A percentile compares a stretch with the other conserved stretches of the same genome.
These are phyloP conservation scores for Hymenoscyphus salicellus DNA, from an alignment of 2,329 filamentous ascomycete genomes.

Conservation along the genomic window DNA sequence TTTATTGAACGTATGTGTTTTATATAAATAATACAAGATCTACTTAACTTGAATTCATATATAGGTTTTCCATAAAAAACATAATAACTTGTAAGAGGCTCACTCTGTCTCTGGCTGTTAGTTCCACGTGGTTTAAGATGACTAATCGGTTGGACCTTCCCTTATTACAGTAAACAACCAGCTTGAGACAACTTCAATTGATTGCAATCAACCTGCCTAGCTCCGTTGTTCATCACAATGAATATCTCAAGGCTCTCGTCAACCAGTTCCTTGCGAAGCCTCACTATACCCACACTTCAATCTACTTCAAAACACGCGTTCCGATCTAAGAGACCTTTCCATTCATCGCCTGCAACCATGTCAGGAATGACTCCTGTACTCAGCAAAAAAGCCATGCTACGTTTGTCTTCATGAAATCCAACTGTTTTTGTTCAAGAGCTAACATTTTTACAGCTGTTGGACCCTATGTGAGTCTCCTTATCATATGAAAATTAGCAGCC, in stretches of 20 bases:
- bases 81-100: no score
- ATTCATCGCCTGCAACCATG: constrained; percentile 3
- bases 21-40: not conserved
- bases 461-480: constrained; percentile 53
- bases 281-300: not conserved
- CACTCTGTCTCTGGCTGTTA: no score
- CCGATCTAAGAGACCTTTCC: not conserved
- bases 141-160: no score
- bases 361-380: constrained; percentile 44
- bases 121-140: no score
- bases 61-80: not conserved
- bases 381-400: constrained; percentile 56
- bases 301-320: not conserved
- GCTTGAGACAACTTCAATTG: not conserved
- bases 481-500: not conserved
- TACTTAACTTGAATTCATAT: not conserved
- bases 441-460: constrained; percentile 49
- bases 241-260: not conserved
- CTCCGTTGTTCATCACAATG: not conserved
- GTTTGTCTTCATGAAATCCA: constrained; percentile 24
- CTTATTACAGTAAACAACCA: no score
- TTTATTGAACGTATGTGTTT: not conserved
- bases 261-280: not conserved
- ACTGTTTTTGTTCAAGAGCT: constrained; percentile 1
- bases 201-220: not conserved